phyloP scores from a whole-genome alignment of 257 asterid genomes.

The Paraleonurus japonicus region DNA sequence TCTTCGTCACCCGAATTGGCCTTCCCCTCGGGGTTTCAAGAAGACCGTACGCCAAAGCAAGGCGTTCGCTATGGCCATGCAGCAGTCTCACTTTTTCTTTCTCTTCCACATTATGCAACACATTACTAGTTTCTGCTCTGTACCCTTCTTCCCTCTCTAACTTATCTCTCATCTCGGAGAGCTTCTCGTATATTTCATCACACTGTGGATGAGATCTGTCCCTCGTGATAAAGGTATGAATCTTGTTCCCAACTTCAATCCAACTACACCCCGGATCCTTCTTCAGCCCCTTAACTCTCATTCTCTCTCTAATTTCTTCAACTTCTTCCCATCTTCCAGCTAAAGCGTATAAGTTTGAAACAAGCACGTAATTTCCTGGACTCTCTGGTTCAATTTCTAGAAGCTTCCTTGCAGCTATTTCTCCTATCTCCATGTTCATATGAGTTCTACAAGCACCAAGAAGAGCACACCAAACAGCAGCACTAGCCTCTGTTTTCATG shows the following conservation, averaged over 20 bases:
- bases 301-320: slow-evolving; percentile 56
- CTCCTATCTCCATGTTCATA: slow-evolving; percentile 60
- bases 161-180: slow-evolving; percentile 45
- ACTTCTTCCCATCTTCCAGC: slow-evolving; percentile 73
- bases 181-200: slow-evolving; percentile 48
- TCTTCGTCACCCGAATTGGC: slow-evolving; percentile 65
- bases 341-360: slow-evolving; percentile 69
- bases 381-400: slow-evolving; percentile 68
- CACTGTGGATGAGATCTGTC: slow-evolving; percentile 67
- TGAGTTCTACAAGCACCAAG: slow-evolving; percentile 72
- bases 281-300: slow-evolving; percentile 64
- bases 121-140: slow-evolving; percentile 58
- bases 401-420: slow-evolving; percentile 71
- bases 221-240: slow-evolving; percentile 61
- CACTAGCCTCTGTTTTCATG: slow-evolving; percentile 56
- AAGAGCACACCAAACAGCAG: slow-evolving; percentile 75
- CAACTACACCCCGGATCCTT: slow-evolving; percentile 95
- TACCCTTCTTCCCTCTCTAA: slow-evolving; percentile 62
- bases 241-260: slow-evolving; percentile 58
- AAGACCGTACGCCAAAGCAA: slow-evolving; percentile 75
- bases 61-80: slow-evolving; percentile 75
- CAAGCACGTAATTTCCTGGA: slow-evolving; percentile 77
- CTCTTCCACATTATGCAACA: slow-evolving; percentile 61
- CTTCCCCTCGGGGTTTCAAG: slow-evolving; percentile 37
- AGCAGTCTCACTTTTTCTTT: slow-evolving; percentile 56